A percentile compares a stretch with the other conserved stretches of the same genome.
These are phyloP conservation scores for Nothomitra cinnamomea DNA, from an alignment of 2,329 filamentous ascomycete genomes.

Conservation along the genomic window DNA sequence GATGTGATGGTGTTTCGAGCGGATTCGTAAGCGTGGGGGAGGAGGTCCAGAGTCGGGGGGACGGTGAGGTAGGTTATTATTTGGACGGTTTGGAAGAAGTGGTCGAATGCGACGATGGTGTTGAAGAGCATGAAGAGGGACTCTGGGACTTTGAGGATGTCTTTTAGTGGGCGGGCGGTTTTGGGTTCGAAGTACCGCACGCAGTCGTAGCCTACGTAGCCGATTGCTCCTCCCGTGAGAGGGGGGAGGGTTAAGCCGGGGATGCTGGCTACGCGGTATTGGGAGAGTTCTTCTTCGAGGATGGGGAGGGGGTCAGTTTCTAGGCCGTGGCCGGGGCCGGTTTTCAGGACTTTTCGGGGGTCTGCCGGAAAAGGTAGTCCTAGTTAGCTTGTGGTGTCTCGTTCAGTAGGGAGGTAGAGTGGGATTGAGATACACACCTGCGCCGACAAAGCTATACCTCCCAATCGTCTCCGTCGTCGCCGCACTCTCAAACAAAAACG, in stretches of 20 bases:
- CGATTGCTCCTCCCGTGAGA: conserved; percentile 80
- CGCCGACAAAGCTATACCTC: conserved; percentile 88
- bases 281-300: conserved; percentile 63
- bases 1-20: conserved; percentile 46
- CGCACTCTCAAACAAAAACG: conserved; percentile 91
- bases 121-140: conserved; percentile 95
- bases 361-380: conserved; percentile 22
- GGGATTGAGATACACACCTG: no score
- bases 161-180: conserved; percentile 76
- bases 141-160: conserved; percentile 78
- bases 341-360: conserved; percentile 63
- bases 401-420: not conserved
- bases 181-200: conserved; percentile 96
- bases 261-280: conserved; percentile 65
- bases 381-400: not conserved
- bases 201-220: conserved; percentile 95
- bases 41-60: conserved; percentile 30
- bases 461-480: conserved; percentile 83
- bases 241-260: conserved; percentile 71
- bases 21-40: conserved; percentile 53
- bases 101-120: conserved; percentile 84
- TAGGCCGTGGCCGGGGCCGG: conserved; percentile 72
- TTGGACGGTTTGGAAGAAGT: conserved; percentile 85
- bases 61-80: conserved; percentile 81
- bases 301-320: conserved; percentile 69